Evolutionary conservation across 768 basidiomycete species (phyloP).

Genomic region (Cystobasidium onofrii): DNA sequence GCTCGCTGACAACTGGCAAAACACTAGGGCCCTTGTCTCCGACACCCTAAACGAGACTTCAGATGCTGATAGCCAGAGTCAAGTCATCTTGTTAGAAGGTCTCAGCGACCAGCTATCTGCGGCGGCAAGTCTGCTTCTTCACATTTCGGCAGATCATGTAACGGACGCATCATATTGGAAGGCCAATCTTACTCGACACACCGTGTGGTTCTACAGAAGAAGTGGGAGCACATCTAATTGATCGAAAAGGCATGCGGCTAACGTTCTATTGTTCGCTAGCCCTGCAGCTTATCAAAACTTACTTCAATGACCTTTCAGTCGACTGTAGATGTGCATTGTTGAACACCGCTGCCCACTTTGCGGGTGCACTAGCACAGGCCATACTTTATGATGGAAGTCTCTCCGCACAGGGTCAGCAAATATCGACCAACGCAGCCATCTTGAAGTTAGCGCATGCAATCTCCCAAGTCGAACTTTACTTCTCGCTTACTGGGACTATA

Average conservation of each 20-base stretch:
- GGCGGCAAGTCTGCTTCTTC: not conserved
- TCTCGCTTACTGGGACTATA: not conserved
- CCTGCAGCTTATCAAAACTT: not conserved
- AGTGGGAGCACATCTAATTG: too few species aligned
- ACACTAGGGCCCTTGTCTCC: not conserved
- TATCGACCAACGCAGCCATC: not conserved
- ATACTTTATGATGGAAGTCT: not conserved
- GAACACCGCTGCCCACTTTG: not conserved
- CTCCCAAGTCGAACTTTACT: too few species aligned
- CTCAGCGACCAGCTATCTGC: not conserved
- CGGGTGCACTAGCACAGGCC: not conserved
- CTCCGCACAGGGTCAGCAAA: not conserved
- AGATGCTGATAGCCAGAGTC: not conserved
- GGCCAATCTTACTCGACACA: not conserved
- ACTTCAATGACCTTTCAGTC: not conserved
- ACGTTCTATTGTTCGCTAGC: not conserved
- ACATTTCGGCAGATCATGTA: too few species aligned
- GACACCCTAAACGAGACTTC: not conserved
- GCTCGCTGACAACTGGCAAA: not conserved
- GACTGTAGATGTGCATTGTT: not conserved
- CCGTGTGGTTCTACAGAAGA: slow-evolving; percentile 12
- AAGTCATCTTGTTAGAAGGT: not conserved
- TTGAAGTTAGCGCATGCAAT: not conserved
- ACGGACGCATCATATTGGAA: not conserved
- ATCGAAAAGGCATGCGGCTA: too few species aligned